These are phyloP conservation scores for Ramaria sp. DNA, from an alignment of 768 basidiomycete species.

Conservation along the genomic window DNA sequence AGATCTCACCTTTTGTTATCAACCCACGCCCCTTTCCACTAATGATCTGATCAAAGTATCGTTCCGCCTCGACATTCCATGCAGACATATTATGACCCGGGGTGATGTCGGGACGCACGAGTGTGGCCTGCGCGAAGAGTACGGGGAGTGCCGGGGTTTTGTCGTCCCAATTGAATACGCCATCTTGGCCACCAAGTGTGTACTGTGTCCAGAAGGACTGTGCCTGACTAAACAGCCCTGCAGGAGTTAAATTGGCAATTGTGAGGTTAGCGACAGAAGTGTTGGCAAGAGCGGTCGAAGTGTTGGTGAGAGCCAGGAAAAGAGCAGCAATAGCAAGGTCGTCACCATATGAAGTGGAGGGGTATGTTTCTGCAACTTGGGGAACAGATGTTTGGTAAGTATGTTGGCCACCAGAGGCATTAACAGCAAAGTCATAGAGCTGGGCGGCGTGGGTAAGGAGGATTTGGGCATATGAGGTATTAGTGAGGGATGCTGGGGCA, in stretches of 20 bases:
- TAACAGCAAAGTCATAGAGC: constrained; percentile 69
- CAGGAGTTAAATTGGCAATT: constrained; percentile 13
- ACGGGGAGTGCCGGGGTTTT: constrained; percentile 69
- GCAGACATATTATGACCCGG: constrained; percentile 35
- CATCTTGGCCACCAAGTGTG: constrained; percentile 37
- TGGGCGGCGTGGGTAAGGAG: constrained; percentile 66
- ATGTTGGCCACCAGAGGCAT: constrained; percentile 46
- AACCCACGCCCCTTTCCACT: constrained; percentile 42
- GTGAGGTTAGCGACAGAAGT: neutral
- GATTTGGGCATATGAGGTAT: constrained; percentile 50
- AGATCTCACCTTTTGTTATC: constrained; percentile 47
- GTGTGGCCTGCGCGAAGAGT: constrained; percentile 63
- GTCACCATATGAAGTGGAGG: constrained; percentile 62
- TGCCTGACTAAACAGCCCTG: constrained; percentile 51
- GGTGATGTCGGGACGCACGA: constrained; percentile 40
- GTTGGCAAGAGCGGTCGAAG: constrained; percentile 20
- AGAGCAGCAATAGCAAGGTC: constrained; percentile 70
- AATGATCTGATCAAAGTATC: constrained; percentile 65
- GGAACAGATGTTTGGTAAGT: constrained; percentile 68
- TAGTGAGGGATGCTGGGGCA: constrained; percentile 35
- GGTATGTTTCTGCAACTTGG: constrained; percentile 49
- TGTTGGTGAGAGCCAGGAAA: constrained; percentile 63
- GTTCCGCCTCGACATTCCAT: constrained; percentile 66
- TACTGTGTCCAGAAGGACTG: constrained; percentile 49
- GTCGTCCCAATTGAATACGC: constrained; percentile 84